phyloP scores from a whole-genome alignment of 371 early-diverging fungal genomes.

The Rhizomucor miehei region DNA sequence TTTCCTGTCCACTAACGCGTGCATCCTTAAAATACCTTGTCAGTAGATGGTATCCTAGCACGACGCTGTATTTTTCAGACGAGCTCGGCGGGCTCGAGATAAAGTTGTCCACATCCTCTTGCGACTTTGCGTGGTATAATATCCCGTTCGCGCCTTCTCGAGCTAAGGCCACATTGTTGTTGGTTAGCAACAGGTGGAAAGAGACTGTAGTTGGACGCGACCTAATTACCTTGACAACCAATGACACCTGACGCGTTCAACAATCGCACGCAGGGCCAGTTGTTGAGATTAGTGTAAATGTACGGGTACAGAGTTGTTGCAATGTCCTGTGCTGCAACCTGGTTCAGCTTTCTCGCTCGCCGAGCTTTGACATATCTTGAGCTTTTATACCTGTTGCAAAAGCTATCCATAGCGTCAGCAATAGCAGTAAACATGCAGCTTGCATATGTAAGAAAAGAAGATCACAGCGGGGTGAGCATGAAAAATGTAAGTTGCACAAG shows the following conservation, averaged over 20 bases:
- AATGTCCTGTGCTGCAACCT: constrained; percentile 31
- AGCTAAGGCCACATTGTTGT: too few relatives aligned
- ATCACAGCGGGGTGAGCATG: too few relatives aligned
- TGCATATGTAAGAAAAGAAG: too few relatives aligned
- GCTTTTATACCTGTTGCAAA: too few relatives aligned
- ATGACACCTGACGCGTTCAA: constrained; percentile 53
- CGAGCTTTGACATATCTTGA: too few relatives aligned
- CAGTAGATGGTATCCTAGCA: constrained; percentile 62
- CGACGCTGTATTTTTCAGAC: constrained; percentile 48
- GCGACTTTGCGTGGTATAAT: constrained; percentile 51
- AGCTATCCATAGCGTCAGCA: too few relatives aligned
- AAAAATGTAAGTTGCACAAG: too few relatives aligned
- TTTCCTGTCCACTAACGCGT: too few relatives aligned
- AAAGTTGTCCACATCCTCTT: constrained; percentile 53
- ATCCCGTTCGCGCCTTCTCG: constrained; percentile 49
- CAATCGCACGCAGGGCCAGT: constrained; percentile 61
- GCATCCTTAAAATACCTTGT: too few relatives aligned
- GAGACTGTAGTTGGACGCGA: neutral
- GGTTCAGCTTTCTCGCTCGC: neutral
- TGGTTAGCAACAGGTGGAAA: neutral
- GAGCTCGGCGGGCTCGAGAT: constrained; percentile 11
- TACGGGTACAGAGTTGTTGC: constrained; percentile 45
- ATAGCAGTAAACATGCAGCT: too few relatives aligned
- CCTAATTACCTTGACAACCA: constrained; percentile 57
- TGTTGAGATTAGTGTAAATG: constrained; percentile 52